Evolutionary conservation across 192 early-diverging fungal genomes (phyloP), one percentile per base, ranked within the genome.

Genomic region (Glomus cerebriforme): DNA sequence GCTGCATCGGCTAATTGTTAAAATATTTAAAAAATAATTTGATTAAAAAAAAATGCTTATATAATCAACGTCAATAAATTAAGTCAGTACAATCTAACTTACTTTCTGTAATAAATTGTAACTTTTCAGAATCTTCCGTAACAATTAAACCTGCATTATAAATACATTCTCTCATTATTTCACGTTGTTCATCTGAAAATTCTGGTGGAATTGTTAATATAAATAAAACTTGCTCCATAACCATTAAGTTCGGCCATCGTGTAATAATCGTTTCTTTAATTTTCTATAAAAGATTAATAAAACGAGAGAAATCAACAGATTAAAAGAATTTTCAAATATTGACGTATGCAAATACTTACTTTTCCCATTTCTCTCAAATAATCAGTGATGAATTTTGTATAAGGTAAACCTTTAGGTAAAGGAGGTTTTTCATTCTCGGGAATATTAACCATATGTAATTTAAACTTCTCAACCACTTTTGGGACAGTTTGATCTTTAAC

Each of bases 171-270:
- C 88, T 79, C 84, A 89, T 86, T 9, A 86, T 87, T 29, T 79
- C 84, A n/a, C 73, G 88, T 89, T 58, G 88, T 49, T 81, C 58
- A 39, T 87, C 87, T 7, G 83, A 83, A 81, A 85, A 88, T 83
- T 86, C 87, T 24, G 87, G 86, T 9, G 87, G 87, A 15, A 88
- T 86, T 4, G 87, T 88, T 15, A 88, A 24, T 27, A 73, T 24
- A 13, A 59, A 12, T 29, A 73, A 73, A 39, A 59, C 54, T 10
- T 73, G 43, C 13, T 73, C 54, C 45, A 59, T 29, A 10, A 73
- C 59, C 9, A 59, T 59, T 32, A 73, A 15, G 7, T 34, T 34
- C n/a, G 72, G 72, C 72, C 72, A 73, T 31, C 72, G 45, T 31
- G 47, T 59, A 15, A 6, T 19, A 6, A 73, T 31, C 19, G 72